Evolutionary conservation across 768 basidiomycete genomes (phyloP), one percentile per base, ranked within the genome.

Genomic region (Xerocomus potaroensis): DNA sequence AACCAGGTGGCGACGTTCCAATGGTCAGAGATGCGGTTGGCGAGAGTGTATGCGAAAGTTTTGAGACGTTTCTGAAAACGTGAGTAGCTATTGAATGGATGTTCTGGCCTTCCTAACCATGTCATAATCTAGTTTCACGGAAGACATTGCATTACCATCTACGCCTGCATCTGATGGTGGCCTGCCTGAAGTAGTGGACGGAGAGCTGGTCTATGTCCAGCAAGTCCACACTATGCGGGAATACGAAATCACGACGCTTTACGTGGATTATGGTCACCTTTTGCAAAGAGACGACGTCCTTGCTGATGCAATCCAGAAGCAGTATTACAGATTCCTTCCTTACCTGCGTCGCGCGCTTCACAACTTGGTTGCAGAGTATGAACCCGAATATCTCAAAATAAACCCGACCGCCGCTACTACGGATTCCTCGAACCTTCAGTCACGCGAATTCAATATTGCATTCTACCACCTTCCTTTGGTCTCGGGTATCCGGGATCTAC

Each of bases 261-360:
- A 97, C 62, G 86, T 99, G 67, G 94, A 98, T 72, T 98, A 87
- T 50, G 79, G 82, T 9, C 93, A 99, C 64, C 76, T 98, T 29
- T 78, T 96, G 22, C 82, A 87, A 62, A 79, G 83, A 44, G 94
- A 98, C 63, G 93, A 96, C 53, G 85, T 93, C 5, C 84, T 98
- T 16, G 94, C 95, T 0, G 81, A 89, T 54, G 95, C 95, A 2
- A 91, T 99, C 49, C 84, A 88, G 54, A 87, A 83, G 51, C 91
- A 96, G 63, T 98, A 99, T 64, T 98, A 98, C 64, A 84, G 96
- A 59, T 98, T 98, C 69, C 72, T 98, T 2, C 95, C 95, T 0
- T 99, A 90, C 69, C 78, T 98, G 31, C 84, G 91, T 39, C 87
- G 92, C 51, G 92, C 94, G 3, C 76, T 99, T 18, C 81, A 90